Evolutionary conservation across 345 rosid species (phyloP), one percentile per base, ranked within the genome.

Genomic region (Mallotus nudiflorus): DNA sequence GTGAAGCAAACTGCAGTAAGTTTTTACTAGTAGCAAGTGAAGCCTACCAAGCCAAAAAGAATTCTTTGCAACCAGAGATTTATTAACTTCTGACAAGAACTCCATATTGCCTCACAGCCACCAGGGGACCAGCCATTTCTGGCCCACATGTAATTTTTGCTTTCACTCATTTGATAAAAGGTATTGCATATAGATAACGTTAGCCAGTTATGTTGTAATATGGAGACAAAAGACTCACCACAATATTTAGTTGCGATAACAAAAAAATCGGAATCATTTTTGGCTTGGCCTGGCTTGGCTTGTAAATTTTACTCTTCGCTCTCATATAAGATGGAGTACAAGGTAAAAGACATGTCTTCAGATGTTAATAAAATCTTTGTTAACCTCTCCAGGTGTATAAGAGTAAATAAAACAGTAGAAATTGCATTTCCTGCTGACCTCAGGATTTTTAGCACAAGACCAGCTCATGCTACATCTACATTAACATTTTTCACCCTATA

Each of bases 1-100:
- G 16, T 71, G 54, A 63, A 28, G 20, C 37, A 33, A 2, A 6
- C 35, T 25, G 51, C 62, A 22, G n/a, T 28, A 13, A 5, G 28
- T 42, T 59, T 15, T 20, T 42, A 8, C 7, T n/a, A n/a, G n/a
- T n/a, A n/a, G n/a, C n/a, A 28, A 22, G 46, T 48, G 3, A 20
- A 37, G n/a, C 33, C 27, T 19, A 25, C 37, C 67, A 13, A 37
- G 27, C 60, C 67, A 50, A n/a, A 27, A 18, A 33, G 37, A 33
- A 70, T 61, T 61, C 37, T 35, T 60, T 62, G 12, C 13, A 6
- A 62, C 62, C 68, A 44, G 9, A 14, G 44, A n/a, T 71, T 63
- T 27, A 20, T 29, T 46, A 42, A 40, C 24, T 53, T 7, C 54
- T 42, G 42, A 29, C 46, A 19, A 40, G 22, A 15, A 4, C 3